Percentiles rank a stretch among this genome's conserved stretches.
Conservation (phyloP, 805 yeast species). For the Spathaspora hagerdaliae region DNA sequence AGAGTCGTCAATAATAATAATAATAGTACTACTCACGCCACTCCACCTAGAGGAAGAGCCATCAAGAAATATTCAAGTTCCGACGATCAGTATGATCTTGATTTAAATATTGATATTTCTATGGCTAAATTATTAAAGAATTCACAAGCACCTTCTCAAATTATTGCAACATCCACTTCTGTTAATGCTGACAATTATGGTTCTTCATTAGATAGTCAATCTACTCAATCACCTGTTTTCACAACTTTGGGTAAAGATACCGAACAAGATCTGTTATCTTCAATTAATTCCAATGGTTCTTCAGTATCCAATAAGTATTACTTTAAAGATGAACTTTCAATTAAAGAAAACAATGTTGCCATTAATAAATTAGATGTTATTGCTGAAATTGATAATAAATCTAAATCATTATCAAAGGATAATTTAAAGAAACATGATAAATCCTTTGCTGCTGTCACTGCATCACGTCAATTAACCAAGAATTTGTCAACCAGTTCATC, state of each 20-base stretch:
- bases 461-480: slow-evolving; percentile 3
- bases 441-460: background rate
- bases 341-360: slow-evolving; percentile 2
- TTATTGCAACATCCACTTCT: slow-evolving; percentile 25
- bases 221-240: slow-evolving; percentile 32
- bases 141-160: background rate
- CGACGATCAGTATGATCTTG: slow-evolving; percentile 17
- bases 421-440: slow-evolving; percentile 5
- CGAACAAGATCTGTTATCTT: slow-evolving; percentile 34
- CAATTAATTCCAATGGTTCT: slow-evolving; percentile 23
- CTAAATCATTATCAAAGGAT: slow-evolving; percentile 3
- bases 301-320: slow-evolving; percentile 1
- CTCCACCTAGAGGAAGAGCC: background rate
- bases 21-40: slow-evolving; percentile 2
- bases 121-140: slow-evolving; percentile 37
- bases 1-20: background rate
- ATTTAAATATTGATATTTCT: slow-evolving; percentile 43
- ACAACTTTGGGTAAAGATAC: slow-evolving; percentile 30
- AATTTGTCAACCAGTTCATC: slow-evolving; percentile 12
- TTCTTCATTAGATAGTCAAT: slow-evolving; percentile 13
- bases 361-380: slow-evolving; percentile 24
- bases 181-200: slow-evolving; percentile 27
- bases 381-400: slow-evolving; percentile 18
- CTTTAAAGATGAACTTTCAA: slow-evolving; percentile 1
- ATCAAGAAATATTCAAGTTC: background rate